Evolutionary conservation across 495 filamentous ascomycete genomes (phyloP).

Genomic region (Aspergillus hancockii): DNA sequence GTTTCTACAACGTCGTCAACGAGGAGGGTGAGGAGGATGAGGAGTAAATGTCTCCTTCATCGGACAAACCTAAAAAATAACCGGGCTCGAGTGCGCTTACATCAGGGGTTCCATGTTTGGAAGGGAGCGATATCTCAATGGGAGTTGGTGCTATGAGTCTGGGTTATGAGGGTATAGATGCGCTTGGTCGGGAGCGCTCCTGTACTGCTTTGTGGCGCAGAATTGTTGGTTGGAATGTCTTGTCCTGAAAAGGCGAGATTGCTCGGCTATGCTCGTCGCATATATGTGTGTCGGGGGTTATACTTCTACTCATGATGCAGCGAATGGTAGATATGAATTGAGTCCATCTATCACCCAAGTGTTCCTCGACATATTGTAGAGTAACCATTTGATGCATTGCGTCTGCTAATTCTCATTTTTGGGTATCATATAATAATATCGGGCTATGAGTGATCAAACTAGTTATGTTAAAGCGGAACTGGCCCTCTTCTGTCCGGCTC

Average conservation of each 20-base stretch:
- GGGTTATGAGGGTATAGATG: slow-evolving; percentile 11
- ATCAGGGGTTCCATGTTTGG: slow-evolving; percentile 12
- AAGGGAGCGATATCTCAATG: slow-evolving; percentile 10
- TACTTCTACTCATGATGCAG: slow-evolving; percentile 34
- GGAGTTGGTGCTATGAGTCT: not conserved
- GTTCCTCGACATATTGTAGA: not conserved
- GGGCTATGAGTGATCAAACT: not conserved
- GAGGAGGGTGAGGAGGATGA: slow-evolving; percentile 97
- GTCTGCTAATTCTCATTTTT: no score
- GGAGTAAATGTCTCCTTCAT: slow-evolving; percentile 63
- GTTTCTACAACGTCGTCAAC: slow-evolving; percentile 99
- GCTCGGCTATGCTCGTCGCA: slow-evolving; percentile 3
- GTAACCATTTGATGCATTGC: not conserved
- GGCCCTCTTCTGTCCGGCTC: slow-evolving; percentile 30
- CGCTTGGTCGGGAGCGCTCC: slow-evolving; percentile 8
- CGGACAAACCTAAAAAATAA: slow-evolving; percentile 12
- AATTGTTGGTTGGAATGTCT: not conserved
- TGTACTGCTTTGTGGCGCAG: not conserved
- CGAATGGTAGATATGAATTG: slow-evolving; percentile 34
- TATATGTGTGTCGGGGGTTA: slow-evolving; percentile 3
- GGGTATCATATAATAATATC: slow-evolving; percentile 9
- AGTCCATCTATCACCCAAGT: slow-evolving; percentile 20
- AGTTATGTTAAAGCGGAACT: slow-evolving; percentile 1
- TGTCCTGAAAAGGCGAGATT: slow-evolving; percentile 22
- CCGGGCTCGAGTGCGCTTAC: slow-evolving; percentile 1